Evolutionary conservation across 768 basidiomycete species (phyloP).

Genomic region (Amanita pallidorosea): DNA sequence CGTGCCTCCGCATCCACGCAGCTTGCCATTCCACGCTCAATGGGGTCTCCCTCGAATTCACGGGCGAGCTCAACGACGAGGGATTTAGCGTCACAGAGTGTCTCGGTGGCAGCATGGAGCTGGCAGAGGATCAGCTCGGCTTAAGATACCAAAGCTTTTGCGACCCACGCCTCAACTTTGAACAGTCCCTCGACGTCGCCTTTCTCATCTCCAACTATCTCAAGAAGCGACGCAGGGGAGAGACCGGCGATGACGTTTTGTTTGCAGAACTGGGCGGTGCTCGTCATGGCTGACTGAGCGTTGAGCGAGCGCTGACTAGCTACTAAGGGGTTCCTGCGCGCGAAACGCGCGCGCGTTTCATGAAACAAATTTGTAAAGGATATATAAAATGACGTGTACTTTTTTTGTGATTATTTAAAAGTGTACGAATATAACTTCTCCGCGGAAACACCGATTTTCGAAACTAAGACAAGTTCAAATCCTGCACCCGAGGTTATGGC

Average conservation of each 20-base stretch:
- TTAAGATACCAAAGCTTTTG: slow-evolving; percentile 92
- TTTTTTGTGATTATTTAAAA: no score
- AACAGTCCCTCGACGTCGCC: slow-evolving; percentile 87
- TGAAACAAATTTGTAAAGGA: no score
- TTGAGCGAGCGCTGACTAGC: no score
- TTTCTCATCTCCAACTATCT: slow-evolving; percentile 78
- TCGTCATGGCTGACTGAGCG: background rate
- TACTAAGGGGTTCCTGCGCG: no score
- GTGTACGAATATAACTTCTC: background rate
- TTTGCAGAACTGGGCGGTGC: slow-evolving; percentile 24
- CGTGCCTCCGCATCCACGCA: slow-evolving; percentile 74
- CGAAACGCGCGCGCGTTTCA: no score
- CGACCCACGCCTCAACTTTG: slow-evolving; percentile 89
- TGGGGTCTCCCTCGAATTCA: slow-evolving; percentile 84
- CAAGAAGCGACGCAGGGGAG: slow-evolving; percentile 50
- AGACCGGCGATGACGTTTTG: slow-evolving; percentile 18
- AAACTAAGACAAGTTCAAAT: no score
- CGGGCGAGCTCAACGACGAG: slow-evolving; percentile 82
- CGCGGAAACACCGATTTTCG: background rate
- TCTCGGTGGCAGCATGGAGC: slow-evolving; percentile 91
- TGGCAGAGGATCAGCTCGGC: slow-evolving; percentile 82
- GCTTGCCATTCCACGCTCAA: slow-evolving; percentile 65
- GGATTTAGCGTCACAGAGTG: slow-evolving; percentile 97
- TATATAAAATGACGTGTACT: no score
- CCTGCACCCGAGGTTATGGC: no score